Evolutionary conservation across 768 basidiomycete species (phyloP).

Genomic region (Pisolithus orientalis): DNA sequence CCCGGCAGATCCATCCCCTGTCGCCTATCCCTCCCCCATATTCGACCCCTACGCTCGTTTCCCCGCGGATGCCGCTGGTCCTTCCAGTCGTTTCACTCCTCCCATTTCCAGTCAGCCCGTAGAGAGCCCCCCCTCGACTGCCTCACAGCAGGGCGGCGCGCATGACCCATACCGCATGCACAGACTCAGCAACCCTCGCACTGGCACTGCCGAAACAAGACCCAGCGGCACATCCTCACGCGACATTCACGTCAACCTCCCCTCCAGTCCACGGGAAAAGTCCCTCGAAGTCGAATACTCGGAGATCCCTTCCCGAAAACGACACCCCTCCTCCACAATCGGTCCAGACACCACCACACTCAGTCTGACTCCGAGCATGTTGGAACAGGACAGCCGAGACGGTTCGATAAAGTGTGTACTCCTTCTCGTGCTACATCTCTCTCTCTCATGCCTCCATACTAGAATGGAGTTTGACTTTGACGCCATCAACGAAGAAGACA

Average conservation of each 20-base stretch:
- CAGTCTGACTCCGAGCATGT: conserved; percentile 30
- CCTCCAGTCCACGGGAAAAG: conserved; percentile 26
- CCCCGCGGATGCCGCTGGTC: conserved; percentile 31
- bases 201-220: conserved; percentile 26
- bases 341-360: conserved; percentile 29
- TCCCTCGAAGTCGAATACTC: conserved; percentile 17
- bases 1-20: conserved; percentile 14
- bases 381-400: conserved; percentile 37
- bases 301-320: conserved; percentile 20
- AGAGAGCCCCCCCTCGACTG: conserved; percentile 45
- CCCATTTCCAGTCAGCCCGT: conserved; percentile 32
- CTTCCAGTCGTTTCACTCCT: conserved; percentile 26
- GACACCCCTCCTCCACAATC: conserved; percentile 23
- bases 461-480: conserved; percentile 88
- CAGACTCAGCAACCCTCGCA: conserved; percentile 24
- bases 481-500: conserved; percentile 86
- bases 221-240: conserved; percentile 34
- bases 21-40: conserved; percentile 43
- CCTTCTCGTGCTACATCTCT: neutral
- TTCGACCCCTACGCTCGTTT: conserved; percentile 45
- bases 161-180: conserved; percentile 37
- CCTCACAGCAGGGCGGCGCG: conserved; percentile 30
- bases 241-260: conserved; percentile 36
- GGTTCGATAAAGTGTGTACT: conserved; percentile 51
- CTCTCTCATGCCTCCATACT: conserved; percentile 1